These are phyloP conservation scores for Calycina marina DNA, from an alignment of 2,329 filamentous ascomycete species.

Conservation along the genomic window DNA sequence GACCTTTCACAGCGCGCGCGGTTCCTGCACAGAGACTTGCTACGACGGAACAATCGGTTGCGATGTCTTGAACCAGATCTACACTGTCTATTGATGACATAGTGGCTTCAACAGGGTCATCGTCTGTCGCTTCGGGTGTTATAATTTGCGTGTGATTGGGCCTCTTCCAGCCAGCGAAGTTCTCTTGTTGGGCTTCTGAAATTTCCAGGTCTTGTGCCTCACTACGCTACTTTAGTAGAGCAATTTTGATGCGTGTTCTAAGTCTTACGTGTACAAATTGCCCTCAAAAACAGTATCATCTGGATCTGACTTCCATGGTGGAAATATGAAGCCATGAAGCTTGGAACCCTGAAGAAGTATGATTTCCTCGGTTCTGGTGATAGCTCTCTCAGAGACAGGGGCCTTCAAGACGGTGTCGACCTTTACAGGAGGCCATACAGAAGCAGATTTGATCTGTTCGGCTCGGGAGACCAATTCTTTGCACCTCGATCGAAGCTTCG, in stretches of 20 bases:
- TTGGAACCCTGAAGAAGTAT: slow-evolving; percentile 65
- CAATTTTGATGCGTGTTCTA: slow-evolving; percentile 3
- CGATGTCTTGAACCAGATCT: slow-evolving; percentile 88
- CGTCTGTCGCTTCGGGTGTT: background rate
- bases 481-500: slow-evolving; percentile 53
- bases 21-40: slow-evolving; percentile 80
- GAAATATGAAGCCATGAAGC: slow-evolving; percentile 71
- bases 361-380: slow-evolving; percentile 58
- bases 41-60: slow-evolving; percentile 93
- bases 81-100: slow-evolving; percentile 46
- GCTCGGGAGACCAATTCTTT: slow-evolving; percentile 55
- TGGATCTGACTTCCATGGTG: slow-evolving; percentile 63
- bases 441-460: slow-evolving; percentile 53
- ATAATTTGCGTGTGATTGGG: slow-evolving; percentile 47
- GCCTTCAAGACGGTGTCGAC: slow-evolving; percentile 19
- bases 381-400: slow-evolving; percentile 37
- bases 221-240: slow-evolving; percentile 28
- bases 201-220: slow-evolving; percentile 57
- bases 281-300: slow-evolving; percentile 44
- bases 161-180: slow-evolving; percentile 76
- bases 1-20: slow-evolving; percentile 52
- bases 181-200: slow-evolving; percentile 56
- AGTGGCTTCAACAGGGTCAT: slow-evolving; percentile 25
- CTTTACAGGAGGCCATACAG: slow-evolving; percentile 11
- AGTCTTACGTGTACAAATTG: slow-evolving; percentile 48